Evolutionary conservation across 495 filamentous ascomycete species (phyloP), one percentile per base, ranked within the genome.

Genomic region (Letharia columbiana): DNA sequence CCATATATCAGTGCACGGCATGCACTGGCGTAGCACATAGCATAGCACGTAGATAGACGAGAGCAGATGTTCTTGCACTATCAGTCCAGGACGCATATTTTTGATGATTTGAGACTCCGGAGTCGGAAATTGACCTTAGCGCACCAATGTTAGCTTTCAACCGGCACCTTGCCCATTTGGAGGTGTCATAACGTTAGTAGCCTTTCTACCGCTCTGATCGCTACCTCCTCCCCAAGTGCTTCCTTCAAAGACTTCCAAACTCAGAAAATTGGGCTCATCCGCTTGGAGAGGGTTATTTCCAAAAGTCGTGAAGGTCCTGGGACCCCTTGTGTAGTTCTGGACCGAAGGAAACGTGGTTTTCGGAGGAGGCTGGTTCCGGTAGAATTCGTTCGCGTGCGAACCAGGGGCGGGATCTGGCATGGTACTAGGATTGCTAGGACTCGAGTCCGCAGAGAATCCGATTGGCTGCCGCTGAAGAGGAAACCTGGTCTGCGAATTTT

Each of bases 121-220:
- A 2, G 54, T 67, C 52, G 52, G 52, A 41, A 20, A 35, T 37
- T 67, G 41, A 37, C 42, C 44, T 39, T 15, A 35, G 6, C 13
- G 28, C 28, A 17, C 3, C 23, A 12, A 31, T 54, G 23, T 47
- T 62, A 10, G 35, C 41, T 11, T 66, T 82, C 79, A 82, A 56
- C 80, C 64, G 18, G 47, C 79, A 47, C 76, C 78, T 62, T 83
- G 80, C 37, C 79, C 81, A 60, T 76, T 80, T 31, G 76, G 79
- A 20, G 80, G 77, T 40, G 76, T 82, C 58, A 37, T 31, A 15
- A 59, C n/a, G 4, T 57, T 68, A 31, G 52, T 41, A 33, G 40
- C 61, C 28, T 12, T 39, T 13, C 35, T 11, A 18, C 42, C 68
- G 18, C 58, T 37, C 31, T 57, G 35, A 66, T 31, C 45, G n/a